Evolutionary conservation across 2,329 filamentous ascomycete genomes (phyloP).

Genomic region (Hymenoscyphus albidus): DNA sequence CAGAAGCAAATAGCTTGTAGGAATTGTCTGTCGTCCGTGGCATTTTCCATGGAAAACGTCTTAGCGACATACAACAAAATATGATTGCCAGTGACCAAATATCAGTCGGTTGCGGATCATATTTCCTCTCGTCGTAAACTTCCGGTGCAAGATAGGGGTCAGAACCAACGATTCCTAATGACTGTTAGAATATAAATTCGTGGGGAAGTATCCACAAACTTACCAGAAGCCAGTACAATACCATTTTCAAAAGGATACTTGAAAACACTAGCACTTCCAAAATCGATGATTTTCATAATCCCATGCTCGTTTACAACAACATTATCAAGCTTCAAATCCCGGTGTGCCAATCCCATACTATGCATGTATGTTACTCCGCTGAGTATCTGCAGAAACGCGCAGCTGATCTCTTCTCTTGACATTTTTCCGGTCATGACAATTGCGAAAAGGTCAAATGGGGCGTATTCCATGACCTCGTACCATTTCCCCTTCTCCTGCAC

Average conservation of each 20-base stretch:
- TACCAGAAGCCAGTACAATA: constrained; percentile 76
- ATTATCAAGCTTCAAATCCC: constrained; percentile 95
- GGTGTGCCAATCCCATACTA: constrained; percentile 89
- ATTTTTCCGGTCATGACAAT: constrained; percentile 99
- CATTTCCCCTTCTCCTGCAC: constrained; percentile 90
- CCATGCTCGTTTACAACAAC: constrained; percentile 94
- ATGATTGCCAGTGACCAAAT: constrained; percentile 99
- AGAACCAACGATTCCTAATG: constrained; percentile 68
- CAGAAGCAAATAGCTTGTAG: constrained; percentile 85
- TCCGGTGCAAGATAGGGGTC: constrained; percentile 97
- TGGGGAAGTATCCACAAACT: constrained; percentile 34
- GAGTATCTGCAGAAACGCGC: constrained; percentile 89
- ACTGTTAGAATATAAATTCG: constrained; percentile 12
- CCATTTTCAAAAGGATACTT: constrained; percentile 95
- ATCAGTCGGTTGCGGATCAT: constrained; percentile 90
- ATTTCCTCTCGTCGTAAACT: constrained; percentile 89
- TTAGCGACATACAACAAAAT: constrained; percentile 96
- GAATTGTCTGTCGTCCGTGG: constrained; percentile 89
- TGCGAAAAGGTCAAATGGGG: constrained; percentile 91
- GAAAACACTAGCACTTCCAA: constrained; percentile 95
- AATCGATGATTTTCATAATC: constrained; percentile 99
- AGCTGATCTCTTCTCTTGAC: constrained; percentile 84
- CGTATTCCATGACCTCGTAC: constrained; percentile 99
- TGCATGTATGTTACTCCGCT: constrained; percentile 94
- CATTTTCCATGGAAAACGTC: constrained; percentile 95